These are phyloP conservation scores for Phanerochaete sordida DNA, from an alignment of 768 basidiomycete species.

Conservation along the genomic window DNA sequence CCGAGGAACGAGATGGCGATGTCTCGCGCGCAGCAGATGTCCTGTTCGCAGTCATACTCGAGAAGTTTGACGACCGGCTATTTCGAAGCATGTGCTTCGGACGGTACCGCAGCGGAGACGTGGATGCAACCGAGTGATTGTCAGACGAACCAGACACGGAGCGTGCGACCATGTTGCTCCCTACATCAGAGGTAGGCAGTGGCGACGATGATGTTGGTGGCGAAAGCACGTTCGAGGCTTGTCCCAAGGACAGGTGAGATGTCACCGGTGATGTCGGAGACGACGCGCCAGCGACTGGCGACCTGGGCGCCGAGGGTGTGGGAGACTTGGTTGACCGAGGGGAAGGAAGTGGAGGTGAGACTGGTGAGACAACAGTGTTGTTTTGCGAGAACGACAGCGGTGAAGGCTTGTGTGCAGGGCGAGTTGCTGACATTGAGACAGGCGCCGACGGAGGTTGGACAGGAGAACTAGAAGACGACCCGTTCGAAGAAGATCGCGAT, in stretches of 20 bases:
- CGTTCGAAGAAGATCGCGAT: slow-evolving; percentile 17
- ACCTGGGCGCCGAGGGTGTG: neutral
- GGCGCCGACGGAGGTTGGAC: slow-evolving; percentile 20
- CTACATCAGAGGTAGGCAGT: neutral
- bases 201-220: neutral
- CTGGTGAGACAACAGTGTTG: slow-evolving; percentile 20
- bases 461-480: slow-evolving; percentile 21
- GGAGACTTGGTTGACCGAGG: neutral
- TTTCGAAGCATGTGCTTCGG: slow-evolving; percentile 8
- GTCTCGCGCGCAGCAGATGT: neutral
- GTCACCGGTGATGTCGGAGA: neutral
- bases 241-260: slow-evolving; percentile 5
- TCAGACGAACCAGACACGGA: slow-evolving; percentile 7
- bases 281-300: neutral
- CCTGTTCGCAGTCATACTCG: neutral
- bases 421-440: neutral
- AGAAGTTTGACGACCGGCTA: slow-evolving; percentile 11
- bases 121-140: neutral
- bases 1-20: slow-evolving; percentile 9
- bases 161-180: neutral
- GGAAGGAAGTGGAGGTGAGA: neutral
- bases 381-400: slow-evolving; percentile 43
- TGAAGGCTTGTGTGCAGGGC: slow-evolving; percentile 28
- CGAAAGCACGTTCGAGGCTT: slow-evolving; percentile 4
- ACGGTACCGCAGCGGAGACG: slow-evolving; percentile 4